phyloP scores from a whole-genome alignment of 139 green algal genomes.

The Eudorina sp. region DNA sequence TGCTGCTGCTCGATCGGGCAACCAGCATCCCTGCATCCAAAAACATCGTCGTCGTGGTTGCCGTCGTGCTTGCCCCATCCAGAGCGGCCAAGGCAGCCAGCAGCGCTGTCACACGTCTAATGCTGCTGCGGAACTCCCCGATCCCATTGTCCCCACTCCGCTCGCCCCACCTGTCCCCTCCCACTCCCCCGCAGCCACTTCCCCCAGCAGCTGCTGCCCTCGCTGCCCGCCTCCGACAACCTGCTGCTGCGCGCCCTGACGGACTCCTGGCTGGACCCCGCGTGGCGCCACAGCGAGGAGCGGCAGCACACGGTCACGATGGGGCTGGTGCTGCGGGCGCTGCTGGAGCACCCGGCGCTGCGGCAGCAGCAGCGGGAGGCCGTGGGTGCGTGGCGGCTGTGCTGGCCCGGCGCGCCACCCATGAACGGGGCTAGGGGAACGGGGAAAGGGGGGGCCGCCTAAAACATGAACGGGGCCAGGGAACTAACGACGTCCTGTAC shows the following conservation, averaged over 20 bases:
- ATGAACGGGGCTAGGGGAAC: neutral
- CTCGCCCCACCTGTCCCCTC: neutral
- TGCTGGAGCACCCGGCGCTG: slow-evolving; percentile 17
- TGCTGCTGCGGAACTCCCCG: neutral
- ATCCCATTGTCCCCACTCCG: neutral
- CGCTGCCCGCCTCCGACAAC: neutral
- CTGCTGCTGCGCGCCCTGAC: slow-evolving; percentile 2
- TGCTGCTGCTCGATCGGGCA: too few species aligned
- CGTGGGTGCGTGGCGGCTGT: slow-evolving; percentile 6
- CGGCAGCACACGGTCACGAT: slow-evolving; percentile 17
- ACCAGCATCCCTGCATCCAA: too few species aligned
- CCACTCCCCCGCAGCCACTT: neutral
- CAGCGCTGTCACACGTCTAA: too few species aligned
- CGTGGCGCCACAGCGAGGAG: slow-evolving; percentile 34
- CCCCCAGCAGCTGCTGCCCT: slow-evolving; percentile 17
- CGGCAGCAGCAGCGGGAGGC: neutral
- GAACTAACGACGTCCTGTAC: too few species aligned
- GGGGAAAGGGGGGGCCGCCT: too few species aligned
- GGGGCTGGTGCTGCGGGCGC: slow-evolving; percentile 30
- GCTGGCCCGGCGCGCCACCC: too few species aligned
- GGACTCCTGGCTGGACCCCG: slow-evolving; percentile 1
- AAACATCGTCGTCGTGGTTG: too few species aligned
- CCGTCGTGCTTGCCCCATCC: too few species aligned
- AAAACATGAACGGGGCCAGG: too few species aligned
- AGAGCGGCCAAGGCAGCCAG: too few species aligned